These are phyloP conservation scores for Lindgomyces ingoldianus DNA, from an alignment of 495 filamentous ascomycete genomes.

Conservation along the genomic window DNA sequence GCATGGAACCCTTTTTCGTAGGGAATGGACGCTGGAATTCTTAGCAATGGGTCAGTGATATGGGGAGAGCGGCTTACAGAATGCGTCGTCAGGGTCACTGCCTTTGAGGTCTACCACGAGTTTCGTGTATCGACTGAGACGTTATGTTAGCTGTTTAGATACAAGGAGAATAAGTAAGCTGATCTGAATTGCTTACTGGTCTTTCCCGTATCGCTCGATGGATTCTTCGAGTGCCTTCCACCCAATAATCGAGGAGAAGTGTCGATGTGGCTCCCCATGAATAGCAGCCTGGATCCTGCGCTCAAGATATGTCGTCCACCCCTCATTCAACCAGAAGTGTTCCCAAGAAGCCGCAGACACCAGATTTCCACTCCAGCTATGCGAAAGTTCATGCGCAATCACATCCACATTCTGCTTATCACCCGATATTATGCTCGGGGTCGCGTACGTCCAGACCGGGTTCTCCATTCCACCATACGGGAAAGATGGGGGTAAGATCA, in stretches of 20 bases:
- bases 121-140: slow-evolving; percentile 73
- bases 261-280: slow-evolving; percentile 79
- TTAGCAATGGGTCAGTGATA: too few relatives aligned
- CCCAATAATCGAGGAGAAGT: slow-evolving; percentile 91
- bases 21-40: slow-evolving; percentile 67
- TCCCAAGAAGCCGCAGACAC: slow-evolving; percentile 92
- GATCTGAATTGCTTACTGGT: slow-evolving; percentile 55
- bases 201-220: slow-evolving; percentile 70
- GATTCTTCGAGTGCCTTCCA: slow-evolving; percentile 71
- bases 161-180: too few relatives aligned
- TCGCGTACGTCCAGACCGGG: slow-evolving; percentile 89
- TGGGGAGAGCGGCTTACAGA: slow-evolving; percentile 48
- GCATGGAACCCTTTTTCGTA: slow-evolving; percentile 79
- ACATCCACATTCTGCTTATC: slow-evolving; percentile 95
- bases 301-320: slow-evolving; percentile 94
- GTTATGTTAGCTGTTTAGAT: neutral
- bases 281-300: slow-evolving; percentile 67
- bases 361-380: slow-evolving; percentile 92
- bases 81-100: slow-evolving; percentile 92
- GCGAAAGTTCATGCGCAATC: slow-evolving; percentile 88
- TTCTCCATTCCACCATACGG: slow-evolving; percentile 94
- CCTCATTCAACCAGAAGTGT: slow-evolving; percentile 97
- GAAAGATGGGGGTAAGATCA: slow-evolving; percentile 88
- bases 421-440: slow-evolving; percentile 86
- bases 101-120: slow-evolving; percentile 82